Percentiles rank a stretch among this genome's conserved stretches.
These are phyloP conservation scores for Closterium sp. DNA, from an alignment of 139 green algal species.

Conservation along the genomic window DNA sequence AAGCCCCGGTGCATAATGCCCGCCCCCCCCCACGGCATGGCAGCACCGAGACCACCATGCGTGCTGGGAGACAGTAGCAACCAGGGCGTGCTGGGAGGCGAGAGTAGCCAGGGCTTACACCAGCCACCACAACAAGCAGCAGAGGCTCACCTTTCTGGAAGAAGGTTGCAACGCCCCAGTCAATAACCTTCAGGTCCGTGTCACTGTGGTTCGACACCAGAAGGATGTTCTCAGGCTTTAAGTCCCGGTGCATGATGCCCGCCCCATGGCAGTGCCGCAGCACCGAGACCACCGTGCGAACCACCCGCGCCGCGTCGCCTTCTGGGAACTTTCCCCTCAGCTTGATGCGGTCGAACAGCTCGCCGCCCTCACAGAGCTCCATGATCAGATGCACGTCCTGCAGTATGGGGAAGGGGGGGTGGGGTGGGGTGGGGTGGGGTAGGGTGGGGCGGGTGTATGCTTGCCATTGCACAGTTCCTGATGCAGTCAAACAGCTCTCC, in stretches of 20 bases:
- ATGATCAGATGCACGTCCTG: constrained; percentile 73
- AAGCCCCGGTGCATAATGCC: too few species aligned
- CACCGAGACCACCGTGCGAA: not conserved
- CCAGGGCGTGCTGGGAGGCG: too few species aligned
- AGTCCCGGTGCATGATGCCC: not conserved
- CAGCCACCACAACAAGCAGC: too few species aligned
- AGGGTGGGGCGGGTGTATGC: not conserved
- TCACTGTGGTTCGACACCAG: too few species aligned
- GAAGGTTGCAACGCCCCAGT: too few species aligned
- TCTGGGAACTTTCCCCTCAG: not conserved
- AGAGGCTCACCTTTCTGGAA: not conserved
- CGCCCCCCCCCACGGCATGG: too few species aligned
- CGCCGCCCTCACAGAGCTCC: constrained; percentile 86
- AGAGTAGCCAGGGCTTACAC: too few species aligned
- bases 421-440: not conserved
- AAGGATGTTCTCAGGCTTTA: not conserved
- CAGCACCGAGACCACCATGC: too few species aligned
- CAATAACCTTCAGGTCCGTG: too few species aligned
- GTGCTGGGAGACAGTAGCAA: too few species aligned
- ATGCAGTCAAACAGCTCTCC: constrained; percentile 68
- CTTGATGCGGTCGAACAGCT: constrained; percentile 67
- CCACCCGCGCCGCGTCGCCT: not conserved
- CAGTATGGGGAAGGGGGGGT: not conserved
- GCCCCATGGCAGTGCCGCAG: not conserved
- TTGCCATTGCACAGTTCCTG: not conserved